Evolutionary conservation across 352 stramenopile genomes (phyloP).

Genomic region (Halophytophthora batemanensis): DNA sequence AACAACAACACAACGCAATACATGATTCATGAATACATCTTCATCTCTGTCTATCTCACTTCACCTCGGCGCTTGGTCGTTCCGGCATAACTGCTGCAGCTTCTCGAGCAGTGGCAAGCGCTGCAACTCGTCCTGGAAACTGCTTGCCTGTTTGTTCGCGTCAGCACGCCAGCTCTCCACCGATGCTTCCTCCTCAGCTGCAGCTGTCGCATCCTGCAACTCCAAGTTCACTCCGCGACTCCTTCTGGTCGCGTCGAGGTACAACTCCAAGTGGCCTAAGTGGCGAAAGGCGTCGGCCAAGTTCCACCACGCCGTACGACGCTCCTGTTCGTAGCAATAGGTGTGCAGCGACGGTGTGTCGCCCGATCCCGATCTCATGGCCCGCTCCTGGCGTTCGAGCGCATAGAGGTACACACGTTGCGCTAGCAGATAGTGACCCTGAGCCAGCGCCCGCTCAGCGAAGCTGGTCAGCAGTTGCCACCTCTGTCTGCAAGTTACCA

Average conservation of each 20-base stretch:
- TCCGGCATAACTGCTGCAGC: constrained; percentile 22
- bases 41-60: not conserved
- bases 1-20: constrained; percentile 1
- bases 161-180: constrained; percentile 7
- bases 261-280: constrained; percentile 49
- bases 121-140: constrained; percentile 30
- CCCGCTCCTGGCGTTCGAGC: constrained; percentile 23
- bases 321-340: constrained; percentile 8
- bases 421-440: constrained; percentile 58
- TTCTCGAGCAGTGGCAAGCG: constrained; percentile 17
- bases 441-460: constrained; percentile 29
- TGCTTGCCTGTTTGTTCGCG: constrained; percentile 11
- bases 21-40: constrained; percentile 10
- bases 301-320: constrained; percentile 37
- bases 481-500: constrained; percentile 23
- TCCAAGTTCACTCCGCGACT: constrained; percentile 3
- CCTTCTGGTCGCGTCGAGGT: constrained; percentile 34
- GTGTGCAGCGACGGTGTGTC: not conserved
- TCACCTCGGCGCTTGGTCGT: too few species aligned
- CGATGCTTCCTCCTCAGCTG: not conserved
- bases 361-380: not conserved
- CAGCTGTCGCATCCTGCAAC: not conserved
- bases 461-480: constrained; percentile 55
- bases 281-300: constrained; percentile 67
- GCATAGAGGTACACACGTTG: constrained; percentile 44